Conservation (phyloP, 768 basidiomycete species). For the Cystofilobasidium ferigula region DNA sequence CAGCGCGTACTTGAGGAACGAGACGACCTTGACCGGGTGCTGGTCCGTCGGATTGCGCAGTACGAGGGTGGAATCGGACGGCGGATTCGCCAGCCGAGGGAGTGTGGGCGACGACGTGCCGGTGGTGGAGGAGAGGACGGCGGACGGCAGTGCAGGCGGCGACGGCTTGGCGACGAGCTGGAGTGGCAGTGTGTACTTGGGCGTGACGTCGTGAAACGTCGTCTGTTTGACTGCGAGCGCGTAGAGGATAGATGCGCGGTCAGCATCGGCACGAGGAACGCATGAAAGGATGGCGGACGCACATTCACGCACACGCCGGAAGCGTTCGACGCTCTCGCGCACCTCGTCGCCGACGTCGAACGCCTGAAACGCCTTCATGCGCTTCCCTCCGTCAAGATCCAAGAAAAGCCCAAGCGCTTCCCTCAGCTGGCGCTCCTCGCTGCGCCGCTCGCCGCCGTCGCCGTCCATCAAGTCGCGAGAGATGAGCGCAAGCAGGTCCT, state of each 20-base stretch:
- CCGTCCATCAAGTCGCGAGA: constrained; percentile 7
- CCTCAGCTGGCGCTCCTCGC: constrained; percentile 33
- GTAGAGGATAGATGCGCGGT: not conserved
- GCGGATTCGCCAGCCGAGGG: not conserved
- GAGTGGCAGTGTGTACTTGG: constrained; percentile 37
- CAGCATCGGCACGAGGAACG: not conserved
- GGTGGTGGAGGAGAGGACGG: constrained; percentile 1
- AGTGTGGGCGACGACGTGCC: not conserved
- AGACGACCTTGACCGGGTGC: constrained; percentile 30
- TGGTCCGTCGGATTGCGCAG: constrained; percentile 32
- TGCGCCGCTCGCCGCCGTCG: constrained; percentile 27
- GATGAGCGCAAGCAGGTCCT: constrained; percentile 36
- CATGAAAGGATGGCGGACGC: not conserved
- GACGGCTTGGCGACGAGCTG: constrained; percentile 18
- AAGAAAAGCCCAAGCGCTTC: constrained; percentile 36
- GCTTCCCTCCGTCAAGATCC: constrained; percentile 36
- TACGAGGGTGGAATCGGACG: constrained; percentile 3
- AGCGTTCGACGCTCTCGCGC: constrained; percentile 3
- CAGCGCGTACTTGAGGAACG: constrained; percentile 36
- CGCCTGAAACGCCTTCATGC: constrained; percentile 36
- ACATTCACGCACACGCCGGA: constrained; percentile 23
- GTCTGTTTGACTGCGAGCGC: constrained; percentile 38
- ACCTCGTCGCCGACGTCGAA: constrained; percentile 33
- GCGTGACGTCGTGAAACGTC: constrained; percentile 36
- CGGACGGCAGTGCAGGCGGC: not conserved